Evolutionary conservation across 2,329 filamentous ascomycete genomes (phyloP).

Genomic region (Penicillium sp.): DNA sequence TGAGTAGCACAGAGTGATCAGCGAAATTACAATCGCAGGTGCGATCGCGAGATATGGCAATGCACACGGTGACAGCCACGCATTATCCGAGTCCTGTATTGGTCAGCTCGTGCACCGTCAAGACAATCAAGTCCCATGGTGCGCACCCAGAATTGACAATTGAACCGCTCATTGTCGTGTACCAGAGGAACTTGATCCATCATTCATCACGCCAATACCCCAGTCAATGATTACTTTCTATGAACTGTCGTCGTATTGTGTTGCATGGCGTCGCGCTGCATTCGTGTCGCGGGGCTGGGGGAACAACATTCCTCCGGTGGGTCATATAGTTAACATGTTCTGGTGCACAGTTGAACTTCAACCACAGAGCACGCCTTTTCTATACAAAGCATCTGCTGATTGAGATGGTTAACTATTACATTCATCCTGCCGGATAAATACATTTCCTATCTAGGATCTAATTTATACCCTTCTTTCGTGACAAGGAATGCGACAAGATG

Average conservation of each 20-base stretch:
- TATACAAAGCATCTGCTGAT: too few relatives aligned
- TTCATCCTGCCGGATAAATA: too few relatives aligned
- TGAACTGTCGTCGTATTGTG: background rate
- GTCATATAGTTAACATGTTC: background rate
- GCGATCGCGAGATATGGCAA: slow-evolving; percentile 33
- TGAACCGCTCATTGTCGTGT: background rate
- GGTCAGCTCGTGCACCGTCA: slow-evolving; percentile 9
- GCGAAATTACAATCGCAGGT: slow-evolving; percentile 26
- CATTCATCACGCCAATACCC: slow-evolving; percentile 5
- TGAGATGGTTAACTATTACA: too few relatives aligned
- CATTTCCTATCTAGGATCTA: too few relatives aligned
- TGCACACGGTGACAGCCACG: slow-evolving; percentile 35
- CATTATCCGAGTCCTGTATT: slow-evolving; percentile 37
- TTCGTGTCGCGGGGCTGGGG: slow-evolving; percentile 7
- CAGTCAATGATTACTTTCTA: background rate
- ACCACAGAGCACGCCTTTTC: too few relatives aligned
- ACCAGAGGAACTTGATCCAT: slow-evolving; percentile 19
- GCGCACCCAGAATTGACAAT: slow-evolving; percentile 22
- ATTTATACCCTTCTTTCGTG: background rate
- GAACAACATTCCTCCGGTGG: slow-evolving; percentile 17
- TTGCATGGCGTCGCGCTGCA: background rate
- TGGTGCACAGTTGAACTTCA: background rate
- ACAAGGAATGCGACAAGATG: background rate
- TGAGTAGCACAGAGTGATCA: slow-evolving; percentile 30
- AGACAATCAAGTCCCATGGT: background rate